Conservation (phyloP, 192 early-diverging fungal species). For the Mortierella alpina region DNA sequence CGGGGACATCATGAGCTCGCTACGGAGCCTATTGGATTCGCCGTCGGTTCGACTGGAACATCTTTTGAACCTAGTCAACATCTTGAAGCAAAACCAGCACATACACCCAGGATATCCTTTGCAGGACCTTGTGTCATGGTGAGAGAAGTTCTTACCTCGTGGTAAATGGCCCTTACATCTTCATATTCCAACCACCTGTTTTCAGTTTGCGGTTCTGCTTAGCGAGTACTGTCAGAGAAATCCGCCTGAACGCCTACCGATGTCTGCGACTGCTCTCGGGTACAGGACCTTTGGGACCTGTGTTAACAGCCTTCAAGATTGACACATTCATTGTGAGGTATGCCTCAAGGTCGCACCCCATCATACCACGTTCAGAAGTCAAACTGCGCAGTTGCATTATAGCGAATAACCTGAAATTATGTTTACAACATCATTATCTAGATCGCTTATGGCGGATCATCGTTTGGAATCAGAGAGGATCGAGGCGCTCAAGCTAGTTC, state of each 20-base stretch:
- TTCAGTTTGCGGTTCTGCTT: constrained; percentile 60
- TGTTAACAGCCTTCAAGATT: constrained; percentile 64
- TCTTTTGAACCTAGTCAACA: constrained; percentile 37
- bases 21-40: constrained; percentile 31
- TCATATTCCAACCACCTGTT: background rate
- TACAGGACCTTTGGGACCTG: constrained; percentile 50
- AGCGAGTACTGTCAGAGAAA: constrained; percentile 62
- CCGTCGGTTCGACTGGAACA: constrained; percentile 40
- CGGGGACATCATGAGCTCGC: constrained; percentile 31
- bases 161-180: background rate
- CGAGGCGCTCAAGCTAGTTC: constrained; percentile 80
- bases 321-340: constrained; percentile 84
- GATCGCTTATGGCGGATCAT: constrained; percentile 65
- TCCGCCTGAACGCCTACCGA: constrained; percentile 72
- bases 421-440: constrained; percentile 36
- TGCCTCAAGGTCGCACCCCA: background rate
- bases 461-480: constrained; percentile 78
- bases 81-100: constrained; percentile 43
- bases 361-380: no score
- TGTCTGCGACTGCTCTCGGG: constrained; percentile 70
- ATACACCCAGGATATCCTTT: constrained; percentile 44
- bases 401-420: background rate
- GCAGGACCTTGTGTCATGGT: constrained; percentile 47
- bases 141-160: background rate
- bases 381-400: no score